Evolutionary conservation across 169 alveolate species (phyloP).

Genomic region (Cryptosporidium meleagridis): DNA sequence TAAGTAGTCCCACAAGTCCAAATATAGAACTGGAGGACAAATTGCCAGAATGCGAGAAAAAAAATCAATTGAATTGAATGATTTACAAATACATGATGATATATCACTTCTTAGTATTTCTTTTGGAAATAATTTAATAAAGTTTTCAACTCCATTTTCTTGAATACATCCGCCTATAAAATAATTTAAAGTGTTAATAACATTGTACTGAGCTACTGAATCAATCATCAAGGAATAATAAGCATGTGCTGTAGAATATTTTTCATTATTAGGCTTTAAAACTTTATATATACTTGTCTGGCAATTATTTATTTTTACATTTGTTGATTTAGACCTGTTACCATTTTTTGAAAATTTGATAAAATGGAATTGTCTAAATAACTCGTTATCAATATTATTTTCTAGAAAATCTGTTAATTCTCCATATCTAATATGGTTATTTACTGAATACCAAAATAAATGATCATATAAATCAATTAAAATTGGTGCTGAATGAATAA

Average conservation of each 20-base stretch:
- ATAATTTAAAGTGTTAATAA: constrained; percentile 13
- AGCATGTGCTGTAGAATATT: neutral
- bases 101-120: constrained; percentile 2
- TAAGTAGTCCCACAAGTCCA: constrained; percentile 37
- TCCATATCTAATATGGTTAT: constrained; percentile 1
- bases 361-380: neutral
- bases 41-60: neutral
- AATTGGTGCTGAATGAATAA: constrained; percentile 43
- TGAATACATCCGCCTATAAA: constrained; percentile 47
- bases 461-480: constrained; percentile 39
- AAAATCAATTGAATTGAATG: neutral
- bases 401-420: constrained; percentile 28
- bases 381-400: neutral
- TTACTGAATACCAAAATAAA: constrained; percentile 50
- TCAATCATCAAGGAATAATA: constrained; percentile 21
- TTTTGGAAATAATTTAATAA: constrained; percentile 14
- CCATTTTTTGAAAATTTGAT: constrained; percentile 25
- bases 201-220: constrained; percentile 17
- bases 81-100: neutral
- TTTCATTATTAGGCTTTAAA: constrained; percentile 28
- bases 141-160: constrained; percentile 20
- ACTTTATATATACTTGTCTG: constrained; percentile 34
- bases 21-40: constrained; percentile 26
- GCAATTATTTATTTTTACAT: neutral
- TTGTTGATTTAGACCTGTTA: neutral